Conservation (phyloP, 345 rosid genomes). For the Turnera subulata region DNA sequence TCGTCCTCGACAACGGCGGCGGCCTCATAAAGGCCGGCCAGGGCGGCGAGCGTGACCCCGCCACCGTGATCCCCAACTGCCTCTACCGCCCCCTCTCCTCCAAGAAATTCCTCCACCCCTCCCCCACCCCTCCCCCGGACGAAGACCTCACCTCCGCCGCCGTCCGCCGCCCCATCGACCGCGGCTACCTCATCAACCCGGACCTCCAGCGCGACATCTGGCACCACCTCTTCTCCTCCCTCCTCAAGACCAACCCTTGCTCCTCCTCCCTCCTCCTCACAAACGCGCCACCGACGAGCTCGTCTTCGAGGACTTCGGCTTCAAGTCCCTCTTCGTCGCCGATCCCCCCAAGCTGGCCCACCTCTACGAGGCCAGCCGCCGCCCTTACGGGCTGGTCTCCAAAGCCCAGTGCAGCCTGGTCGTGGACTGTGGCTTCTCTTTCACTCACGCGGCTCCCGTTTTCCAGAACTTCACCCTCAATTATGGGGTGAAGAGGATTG, state of each 20-base stretch:
- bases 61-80: conserved; percentile 67
- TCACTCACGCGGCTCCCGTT: conserved; percentile 81
- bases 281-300: conserved; percentile 77
- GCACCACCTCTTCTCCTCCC: conserved; percentile 65
- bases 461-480: conserved; percentile 67
- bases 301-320: conserved; percentile 87
- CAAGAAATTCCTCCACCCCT: conserved; percentile 64
- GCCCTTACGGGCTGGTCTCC: conserved; percentile 52
- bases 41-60: conserved; percentile 82
- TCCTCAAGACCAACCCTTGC: conserved; percentile 55
- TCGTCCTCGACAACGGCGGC: conserved; percentile 95
- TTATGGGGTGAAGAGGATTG: conserved; percentile 73
- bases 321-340: conserved; percentile 58
- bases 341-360: conserved; percentile 74
- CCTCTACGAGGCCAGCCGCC: conserved; percentile 72
- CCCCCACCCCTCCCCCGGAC: conserved; percentile 32
- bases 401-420: conserved; percentile 72
- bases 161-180: conserved; percentile 91
- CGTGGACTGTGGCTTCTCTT: conserved; percentile 88
- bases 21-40: conserved; percentile 72
- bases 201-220: conserved; percentile 90
- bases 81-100: conserved; percentile 77
- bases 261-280: conserved; percentile 73
- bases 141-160: conserved; percentile 92
- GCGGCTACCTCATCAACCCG: conserved; percentile 83